phyloP scores from a whole-genome alignment of 73 alveolate genomes.

The Stentor roeselii region DNA sequence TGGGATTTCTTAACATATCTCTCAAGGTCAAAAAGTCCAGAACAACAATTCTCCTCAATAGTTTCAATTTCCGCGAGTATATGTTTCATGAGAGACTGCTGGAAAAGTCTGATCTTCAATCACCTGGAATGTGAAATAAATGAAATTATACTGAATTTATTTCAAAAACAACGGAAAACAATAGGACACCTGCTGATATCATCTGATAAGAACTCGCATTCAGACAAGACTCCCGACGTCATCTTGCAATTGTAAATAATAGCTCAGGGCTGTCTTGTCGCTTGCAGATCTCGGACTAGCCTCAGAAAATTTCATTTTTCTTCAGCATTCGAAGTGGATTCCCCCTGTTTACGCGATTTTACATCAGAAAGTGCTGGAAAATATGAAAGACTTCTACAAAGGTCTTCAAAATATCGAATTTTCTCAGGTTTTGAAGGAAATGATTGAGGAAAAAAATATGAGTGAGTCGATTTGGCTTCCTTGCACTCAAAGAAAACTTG shows the following conservation, averaged over 20 bases:
- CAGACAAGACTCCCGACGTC: not conserved
- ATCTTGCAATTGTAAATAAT: too few species aligned
- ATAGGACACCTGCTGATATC: not conserved
- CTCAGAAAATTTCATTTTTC: too few species aligned
- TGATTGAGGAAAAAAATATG: too few species aligned
- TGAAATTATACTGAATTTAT: not conserved
- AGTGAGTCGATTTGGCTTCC: too few species aligned
- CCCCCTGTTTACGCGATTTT: too few species aligned
- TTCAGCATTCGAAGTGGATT: not conserved
- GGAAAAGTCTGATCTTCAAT: not conserved
- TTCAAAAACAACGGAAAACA: not conserved
- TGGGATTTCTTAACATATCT: not conserved
- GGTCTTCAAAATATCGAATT: too few species aligned
- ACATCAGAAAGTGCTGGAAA: too few species aligned
- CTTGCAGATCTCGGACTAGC: not conserved
- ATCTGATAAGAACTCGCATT: not conserved
- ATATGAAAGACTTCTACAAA: too few species aligned
- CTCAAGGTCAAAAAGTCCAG: not conserved
- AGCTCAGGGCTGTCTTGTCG: not conserved
- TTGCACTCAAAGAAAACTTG: too few species aligned
- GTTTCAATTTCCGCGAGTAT: not conserved
- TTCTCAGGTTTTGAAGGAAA: too few species aligned
- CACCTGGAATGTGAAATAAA: not conserved
- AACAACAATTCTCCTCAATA: not conserved
- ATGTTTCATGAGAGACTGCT: not conserved